These are phyloP conservation scores for Claviceps africana DNA, from an alignment of 2,329 filamentous ascomycete genomes.

Conservation along the genomic window DNA sequence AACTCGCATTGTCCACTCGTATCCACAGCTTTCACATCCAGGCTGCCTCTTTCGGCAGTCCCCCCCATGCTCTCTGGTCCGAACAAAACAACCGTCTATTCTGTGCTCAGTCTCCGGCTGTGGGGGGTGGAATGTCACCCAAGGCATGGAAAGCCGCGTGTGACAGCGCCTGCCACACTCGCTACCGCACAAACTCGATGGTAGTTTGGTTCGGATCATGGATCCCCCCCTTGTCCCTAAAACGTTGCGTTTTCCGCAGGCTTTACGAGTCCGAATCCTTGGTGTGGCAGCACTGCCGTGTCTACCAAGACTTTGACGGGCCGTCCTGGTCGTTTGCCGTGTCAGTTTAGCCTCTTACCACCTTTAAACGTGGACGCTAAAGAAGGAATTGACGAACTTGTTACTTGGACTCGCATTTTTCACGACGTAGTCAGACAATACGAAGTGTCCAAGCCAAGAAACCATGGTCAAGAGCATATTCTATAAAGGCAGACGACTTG, in stretches of 20 bases:
- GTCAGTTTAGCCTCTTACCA: background rate
- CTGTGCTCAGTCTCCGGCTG: background rate
- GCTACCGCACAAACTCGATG: background rate
- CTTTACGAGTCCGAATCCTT: slow-evolving; percentile 1
- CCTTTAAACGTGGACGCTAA: background rate
- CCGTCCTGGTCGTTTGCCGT: background rate
- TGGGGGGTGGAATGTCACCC: background rate
- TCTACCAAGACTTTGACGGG: background rate
- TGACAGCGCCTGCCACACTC: background rate
- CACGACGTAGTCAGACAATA: background rate
- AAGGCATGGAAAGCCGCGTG: background rate
- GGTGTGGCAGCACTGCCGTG: background rate
- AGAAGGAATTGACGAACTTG: background rate
- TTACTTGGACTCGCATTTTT: background rate
- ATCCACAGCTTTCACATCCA: background rate
- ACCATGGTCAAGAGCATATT: background rate
- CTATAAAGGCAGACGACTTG: slow-evolving; percentile 1
- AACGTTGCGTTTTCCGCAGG: background rate
- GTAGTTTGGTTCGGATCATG: background rate
- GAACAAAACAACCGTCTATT: background rate
- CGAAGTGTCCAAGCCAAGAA: background rate
- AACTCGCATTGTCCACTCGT: background rate
- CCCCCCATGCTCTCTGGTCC: background rate
- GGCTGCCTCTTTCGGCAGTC: background rate
- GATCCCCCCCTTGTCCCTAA: background rate